Evolutionary conservation across 805 yeast species (phyloP), one percentile per base, ranked within the genome.

Genomic region (Saturnispora gosingensis): DNA sequence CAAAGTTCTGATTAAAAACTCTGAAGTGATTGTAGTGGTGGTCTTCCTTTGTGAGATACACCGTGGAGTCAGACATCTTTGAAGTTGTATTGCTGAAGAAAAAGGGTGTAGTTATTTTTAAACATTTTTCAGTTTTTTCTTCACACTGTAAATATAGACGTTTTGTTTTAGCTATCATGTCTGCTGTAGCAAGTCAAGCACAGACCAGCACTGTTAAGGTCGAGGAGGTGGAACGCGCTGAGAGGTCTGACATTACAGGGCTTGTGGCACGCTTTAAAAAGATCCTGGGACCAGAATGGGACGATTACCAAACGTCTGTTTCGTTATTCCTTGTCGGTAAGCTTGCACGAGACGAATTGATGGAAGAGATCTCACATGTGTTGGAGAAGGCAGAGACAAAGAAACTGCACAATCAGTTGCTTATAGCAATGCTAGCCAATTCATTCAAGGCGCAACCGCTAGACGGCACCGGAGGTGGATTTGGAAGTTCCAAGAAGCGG

Each of bases 1-100:
- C 80, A 67, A 93, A 93, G 64, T 88, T 96, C 69, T 93, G 99
- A 63, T 86, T 86, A 70, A 80, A 85, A 39, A 85, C 90, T 58
- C 82, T 56, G 42, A 65, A 66, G 2, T 58, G 62, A 52, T 65
- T 68, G 51, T 66, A 66, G 48, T 64, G 66, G 43, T 63, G 63
- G 7, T 46, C 51, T 22, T 49, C 32, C 13, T 39, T 30, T 3
- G 47, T 46, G 15, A 42, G 46, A 39, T 25, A 49, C 8, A 27
- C 36, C 2, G 34, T 46, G 25, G 43, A 38, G 10, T 49, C 51
- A 11, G 47, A 35, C 51, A 49, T 49, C 13, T 40, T 40, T 40
- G n/a, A 40, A 30, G 34, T 10, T 40, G 44, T 24, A 40, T 22
- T 18, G 44, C 25, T 40, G 30, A 40, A 40, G 44, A 24, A 24